Percentiles rank a stretch among this genome's conserved stretches.
These are phyloP conservation scores for Fusarium domesticum DNA, from an alignment of 2,329 filamentous ascomycete species.

Conservation along the genomic window DNA sequence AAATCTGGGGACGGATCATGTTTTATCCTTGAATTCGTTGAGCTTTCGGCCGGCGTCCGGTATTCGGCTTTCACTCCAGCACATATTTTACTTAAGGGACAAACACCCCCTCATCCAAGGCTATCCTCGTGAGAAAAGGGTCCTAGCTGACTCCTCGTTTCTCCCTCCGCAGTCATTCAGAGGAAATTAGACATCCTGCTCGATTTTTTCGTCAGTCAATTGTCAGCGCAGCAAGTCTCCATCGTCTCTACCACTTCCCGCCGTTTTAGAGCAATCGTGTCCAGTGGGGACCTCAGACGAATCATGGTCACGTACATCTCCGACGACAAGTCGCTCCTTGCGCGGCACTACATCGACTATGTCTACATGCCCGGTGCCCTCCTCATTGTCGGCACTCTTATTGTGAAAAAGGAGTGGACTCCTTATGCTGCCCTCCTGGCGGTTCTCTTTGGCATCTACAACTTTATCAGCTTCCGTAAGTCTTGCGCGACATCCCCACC, in stretches of 20 bases:
- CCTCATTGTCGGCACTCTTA: slow-evolving; percentile 69
- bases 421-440: slow-evolving; percentile 68
- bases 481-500: slow-evolving; percentile 21
- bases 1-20: too few relatives aligned
- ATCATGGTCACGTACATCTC: slow-evolving; percentile 27
- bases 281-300: slow-evolving; percentile 21
- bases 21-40: background rate
- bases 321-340: slow-evolving; percentile 36
- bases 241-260: too few relatives aligned
- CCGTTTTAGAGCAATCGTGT: too few relatives aligned
- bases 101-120: too few relatives aligned
- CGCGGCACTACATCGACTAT: slow-evolving; percentile 69
- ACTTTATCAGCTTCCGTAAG: slow-evolving; percentile 70
- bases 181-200: too few relatives aligned
- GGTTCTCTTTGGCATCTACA: slow-evolving; percentile 63
- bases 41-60: slow-evolving; percentile 10
- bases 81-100: slow-evolving; percentile 18
- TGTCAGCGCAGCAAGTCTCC: too few relatives aligned
- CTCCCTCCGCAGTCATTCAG: too few relatives aligned
- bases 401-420: slow-evolving; percentile 76
- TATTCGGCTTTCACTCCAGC: slow-evolving; percentile 15
- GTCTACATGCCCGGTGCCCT: slow-evolving; percentile 82
- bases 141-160: too few relatives aligned
- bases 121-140: too few relatives aligned
- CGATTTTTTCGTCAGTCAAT: too few relatives aligned